Conservation (phyloP, 2,329 filamentous ascomycete genomes). For the Hypoxylon sp. region DNA sequence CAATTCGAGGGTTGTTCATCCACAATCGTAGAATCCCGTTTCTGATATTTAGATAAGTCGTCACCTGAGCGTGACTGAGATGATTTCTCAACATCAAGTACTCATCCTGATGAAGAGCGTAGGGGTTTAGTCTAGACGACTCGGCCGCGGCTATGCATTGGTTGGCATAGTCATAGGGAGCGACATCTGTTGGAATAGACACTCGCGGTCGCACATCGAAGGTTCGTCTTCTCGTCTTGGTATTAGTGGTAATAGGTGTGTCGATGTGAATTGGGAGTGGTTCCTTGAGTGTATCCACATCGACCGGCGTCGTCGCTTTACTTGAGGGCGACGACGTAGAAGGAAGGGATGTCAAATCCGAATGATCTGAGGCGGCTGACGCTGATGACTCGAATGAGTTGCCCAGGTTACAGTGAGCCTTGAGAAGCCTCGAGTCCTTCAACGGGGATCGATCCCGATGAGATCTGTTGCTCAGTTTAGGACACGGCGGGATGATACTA, state of each 20-base stretch:
- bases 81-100: conserved; percentile 84
- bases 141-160: conserved; percentile 93
- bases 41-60: conserved; percentile 94
- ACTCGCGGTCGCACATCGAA: conserved; percentile 80
- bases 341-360: conserved; percentile 69
- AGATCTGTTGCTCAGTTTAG: conserved; percentile 49
- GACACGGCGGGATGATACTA: conserved; percentile 26
- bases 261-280: conserved; percentile 22
- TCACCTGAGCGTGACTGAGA: conserved; percentile 90
- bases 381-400: conserved; percentile 68
- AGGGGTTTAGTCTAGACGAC: conserved; percentile 90
- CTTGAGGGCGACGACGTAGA: conserved; percentile 67
- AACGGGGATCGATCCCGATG: conserved; percentile 49
- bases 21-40: conserved; percentile 94
- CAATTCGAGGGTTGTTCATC: conserved; percentile 86
- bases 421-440: conserved; percentile 53
- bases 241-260: conserved; percentile 36
- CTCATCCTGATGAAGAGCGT: conserved; percentile 87
- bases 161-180: conserved; percentile 84
- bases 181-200: conserved; percentile 84
- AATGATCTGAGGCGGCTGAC: conserved; percentile 67
- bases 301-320: conserved; percentile 74
- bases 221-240: conserved; percentile 53
- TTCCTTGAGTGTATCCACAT: conserved; percentile 60
- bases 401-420: conserved; percentile 46